Evolutionary conservation across 108 stramenopile species (phyloP), one percentile per base, ranked within the genome.

Genomic region (Skeletonema marinoi): DNA sequence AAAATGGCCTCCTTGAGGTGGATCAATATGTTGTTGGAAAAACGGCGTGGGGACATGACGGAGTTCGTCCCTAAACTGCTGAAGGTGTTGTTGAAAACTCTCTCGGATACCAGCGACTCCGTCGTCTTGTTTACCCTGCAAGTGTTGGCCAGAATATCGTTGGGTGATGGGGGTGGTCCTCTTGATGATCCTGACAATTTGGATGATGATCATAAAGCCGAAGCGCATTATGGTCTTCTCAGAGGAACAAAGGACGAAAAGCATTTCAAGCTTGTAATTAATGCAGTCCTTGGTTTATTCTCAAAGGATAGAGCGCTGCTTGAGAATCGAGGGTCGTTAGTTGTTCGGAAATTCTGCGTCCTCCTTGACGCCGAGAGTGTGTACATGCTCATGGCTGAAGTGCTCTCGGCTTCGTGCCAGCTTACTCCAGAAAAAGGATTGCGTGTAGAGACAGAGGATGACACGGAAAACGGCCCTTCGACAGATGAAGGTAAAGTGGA

Each of bases 11-110:
- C 88, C 0, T 67, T 98, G 73, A 78, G 88, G 50, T 99, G 99
- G 99, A 96, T 98, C 80, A 95, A 97, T 64, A 98, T 99, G 99
- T 83, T 99, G 68, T 88, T 98, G 69, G 97, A 98, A 75, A 98
- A 98, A 86, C 84, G 88, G 71, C 88, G 88, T 46, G 72, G 74
- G 4, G 97, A 97, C 67, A 98, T 99, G 97, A 93, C 93, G 42
- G 86, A 87, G 30, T 96, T 86, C 75, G 88, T 98, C 32, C 80
- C 92, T 42, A 86, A 92, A 16, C 75, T 99, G 48, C 69, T 98
- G 46, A 96, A 95, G 4, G 93, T 97, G 14, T 85, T 99, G 13
- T 85, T 99, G 50, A 87, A 96, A 46, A 93, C 97, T 8, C 88
- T 99, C 30, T 94, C 93, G 16, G 98, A 99, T 86, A 83, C 88